phyloP scores from a whole-genome alignment of 306 rosid genomes.

The Neltuma alba region DNA sequence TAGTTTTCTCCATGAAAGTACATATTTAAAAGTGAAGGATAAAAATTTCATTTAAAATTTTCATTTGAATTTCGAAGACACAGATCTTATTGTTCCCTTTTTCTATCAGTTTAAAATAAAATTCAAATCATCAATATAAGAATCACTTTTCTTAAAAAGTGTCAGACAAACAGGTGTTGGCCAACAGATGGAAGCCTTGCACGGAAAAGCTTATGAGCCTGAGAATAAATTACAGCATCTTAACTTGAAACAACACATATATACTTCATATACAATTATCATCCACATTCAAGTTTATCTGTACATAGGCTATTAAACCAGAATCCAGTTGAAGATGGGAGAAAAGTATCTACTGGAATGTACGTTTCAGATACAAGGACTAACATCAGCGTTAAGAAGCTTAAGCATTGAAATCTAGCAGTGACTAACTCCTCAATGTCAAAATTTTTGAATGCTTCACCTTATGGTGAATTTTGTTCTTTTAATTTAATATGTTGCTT shows the following conservation, averaged over 20 bases:
- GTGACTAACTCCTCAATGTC: constrained; percentile 5
- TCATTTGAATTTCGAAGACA: no score
- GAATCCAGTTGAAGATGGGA: neutral
- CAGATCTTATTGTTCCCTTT: no score
- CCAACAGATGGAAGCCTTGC: no score
- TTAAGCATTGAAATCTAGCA: neutral
- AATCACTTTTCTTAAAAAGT: no score
- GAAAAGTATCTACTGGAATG: neutral
- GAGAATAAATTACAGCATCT: no score
- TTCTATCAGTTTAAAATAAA: no score
- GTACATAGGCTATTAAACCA: neutral
- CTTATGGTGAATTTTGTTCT: constrained; percentile 33
- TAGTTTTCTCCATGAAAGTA: no score
- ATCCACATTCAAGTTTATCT: neutral
- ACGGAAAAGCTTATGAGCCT: no score
- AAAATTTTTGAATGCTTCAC: constrained; percentile 30
- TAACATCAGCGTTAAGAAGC: neutral
- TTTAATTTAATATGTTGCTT: constrained; percentile 61
- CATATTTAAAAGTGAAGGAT: no score
- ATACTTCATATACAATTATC: neutral
- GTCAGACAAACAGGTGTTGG: no score
- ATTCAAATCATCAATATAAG: no score
- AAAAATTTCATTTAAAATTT: no score
- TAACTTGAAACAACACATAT: neutral
- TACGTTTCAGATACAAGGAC: neutral